Base-by-base conservation (phyloP, 2,329 filamentous ascomycete species). In the Aspergillus ustus region DNA sequence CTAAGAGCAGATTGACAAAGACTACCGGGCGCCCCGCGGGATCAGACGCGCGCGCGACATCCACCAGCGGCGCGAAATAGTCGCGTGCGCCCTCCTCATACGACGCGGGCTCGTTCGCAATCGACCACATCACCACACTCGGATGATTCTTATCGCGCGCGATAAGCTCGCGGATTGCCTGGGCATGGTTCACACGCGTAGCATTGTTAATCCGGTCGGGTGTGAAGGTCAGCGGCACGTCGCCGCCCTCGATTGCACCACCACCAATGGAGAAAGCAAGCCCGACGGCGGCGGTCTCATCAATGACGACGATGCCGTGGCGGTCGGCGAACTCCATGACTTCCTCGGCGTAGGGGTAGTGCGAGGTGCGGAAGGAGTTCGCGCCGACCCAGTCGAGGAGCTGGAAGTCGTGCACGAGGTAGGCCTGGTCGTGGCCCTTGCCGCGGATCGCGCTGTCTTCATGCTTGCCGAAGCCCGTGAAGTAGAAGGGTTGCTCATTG, bases 391-490 rank as follows among this genome's bases (percentile, higher is more conserved):
- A 74, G 20, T 67, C 56, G 50, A 75, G 60, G 7, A 75, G 64
- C 22, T 69, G 59, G 55, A 73, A 75, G 50, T 75, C 73, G 51
- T 73, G 72, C 2, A 75, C 62, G 69, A 75, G 70, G 61, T 72
- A 73, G 2, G 71, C 70, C 17, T 67, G 64, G 13, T 75, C 72
- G 59, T 72, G 67, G 22, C 71, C 72, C 19, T 57, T 57, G 44
- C 54, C 54, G 29, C 54, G 54, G 19, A 57, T n/a, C 0, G 54
- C 11, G 7, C 25, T 57, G 45, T 57, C 54, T 19, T 57, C 54
- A 44, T 57, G 54, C 25, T 57, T 57, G 25, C 54, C 54, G 31
- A 57, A 57, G 7, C 54, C 54, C 2, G 44, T 57, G n/a, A 57
- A 46, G 54, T 57, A 57, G 54, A 57, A 40, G 20, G 54, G 54